Evolutionary conservation across 2,329 filamentous ascomycete genomes (phyloP), one percentile per base, ranked within the genome.

Genomic region (Colletotrichum sublineola): DNA sequence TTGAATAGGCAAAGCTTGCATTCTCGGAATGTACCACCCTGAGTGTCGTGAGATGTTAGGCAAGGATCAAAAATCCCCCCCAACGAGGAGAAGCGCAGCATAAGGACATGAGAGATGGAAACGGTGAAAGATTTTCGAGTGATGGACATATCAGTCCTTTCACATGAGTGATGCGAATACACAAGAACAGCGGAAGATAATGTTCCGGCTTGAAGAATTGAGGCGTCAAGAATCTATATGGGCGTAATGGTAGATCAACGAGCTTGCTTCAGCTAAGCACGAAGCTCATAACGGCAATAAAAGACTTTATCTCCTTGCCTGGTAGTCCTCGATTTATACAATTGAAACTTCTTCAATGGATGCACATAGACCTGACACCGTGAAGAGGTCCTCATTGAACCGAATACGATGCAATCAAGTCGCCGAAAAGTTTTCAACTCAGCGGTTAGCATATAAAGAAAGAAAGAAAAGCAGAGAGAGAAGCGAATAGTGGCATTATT

Each of bases 21-120:
- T 58, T 20, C 15, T 58, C 55, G n/a, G 33, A n/a, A 58, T 58
- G 55, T 58, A 58, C 2, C 55, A 58, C 38, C n/a, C n/a, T 2
- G 55, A 58, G n/a, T 58, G 55, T 11, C 55, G 36, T 14, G 55
- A 58, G 36, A 58, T 58, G 24, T 24, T 24, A 24, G 24, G 24
- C 24, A 24, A 24, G 24, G 24, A 24, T 24, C 24, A 24, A 24
- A 24, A 24, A 24, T 24, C 24, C 24, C 24, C 24, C 24, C 38
- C 38, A 40, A 36, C 14, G n/a, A 50, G 7, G 4, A 31, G 12
- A 31, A n/a, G 18, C 31, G 20, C 33, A 12, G 20, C n/a, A 57
- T 38, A 1, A 20, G 12, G 33, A 11, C 36, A 3, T 12, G 6
- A 14, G 12, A 40, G 33, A 14, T 24, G 18, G 53, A 33, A 15